These are phyloP conservation scores for Colletotrichum orbiculare DNA, from an alignment of 2,329 filamentous ascomycete genomes.

Conservation along the genomic window DNA sequence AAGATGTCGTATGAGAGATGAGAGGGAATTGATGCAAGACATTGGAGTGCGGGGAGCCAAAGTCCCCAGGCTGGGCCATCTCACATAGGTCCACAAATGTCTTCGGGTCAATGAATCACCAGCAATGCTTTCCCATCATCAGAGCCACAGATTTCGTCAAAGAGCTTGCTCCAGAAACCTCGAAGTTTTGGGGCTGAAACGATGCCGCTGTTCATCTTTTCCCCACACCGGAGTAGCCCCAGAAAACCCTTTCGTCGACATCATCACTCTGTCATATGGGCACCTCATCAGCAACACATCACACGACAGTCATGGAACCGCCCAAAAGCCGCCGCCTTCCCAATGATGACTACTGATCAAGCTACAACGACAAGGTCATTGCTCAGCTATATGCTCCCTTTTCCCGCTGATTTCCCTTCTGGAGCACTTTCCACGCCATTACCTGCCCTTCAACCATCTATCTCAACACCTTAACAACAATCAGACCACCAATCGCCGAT, in stretches of 20 bases:
- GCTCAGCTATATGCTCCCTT: background rate
- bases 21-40: no score
- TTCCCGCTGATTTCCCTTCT: background rate
- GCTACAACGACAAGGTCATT: background rate
- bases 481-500: no score
- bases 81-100: no score
- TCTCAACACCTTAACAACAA: no score
- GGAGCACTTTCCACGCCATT: no score
- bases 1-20: background rate
- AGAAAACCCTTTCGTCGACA: constrained; percentile 4
- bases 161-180: no score
- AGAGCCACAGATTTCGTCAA: no score
- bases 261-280: constrained; percentile 23
- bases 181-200: background rate
- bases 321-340: background rate
- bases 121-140: no score
- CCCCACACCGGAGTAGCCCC: background rate
- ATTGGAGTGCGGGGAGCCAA: no score
- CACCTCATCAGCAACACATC: constrained; percentile 8
- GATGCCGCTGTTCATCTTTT: background rate
- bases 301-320: background rate
- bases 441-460: no score
- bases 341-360: background rate
- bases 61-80: no score
- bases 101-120: no score